Evolutionary conservation across 2,329 filamentous ascomycete species (phyloP).

Genomic region (Pseudogymnoascus sp.): DNA sequence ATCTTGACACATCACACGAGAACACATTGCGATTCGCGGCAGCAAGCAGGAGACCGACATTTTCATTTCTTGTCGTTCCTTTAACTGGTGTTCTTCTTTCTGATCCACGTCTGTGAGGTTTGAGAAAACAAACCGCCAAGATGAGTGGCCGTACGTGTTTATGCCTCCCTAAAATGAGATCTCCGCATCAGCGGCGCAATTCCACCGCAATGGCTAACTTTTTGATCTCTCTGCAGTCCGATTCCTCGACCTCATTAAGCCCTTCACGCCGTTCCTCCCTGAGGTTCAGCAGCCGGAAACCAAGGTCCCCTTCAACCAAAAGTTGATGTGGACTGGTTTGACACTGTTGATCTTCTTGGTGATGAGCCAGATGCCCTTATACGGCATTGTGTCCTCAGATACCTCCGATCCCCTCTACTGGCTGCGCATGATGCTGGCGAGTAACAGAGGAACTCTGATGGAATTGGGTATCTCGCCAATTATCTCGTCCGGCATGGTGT

Average conservation of each 20-base stretch:
- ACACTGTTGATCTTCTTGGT: slow-evolving; percentile 98
- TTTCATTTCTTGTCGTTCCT: slow-evolving; percentile 18
- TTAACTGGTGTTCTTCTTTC: slow-evolving; percentile 24
- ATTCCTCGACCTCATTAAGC: slow-evolving; percentile 99
- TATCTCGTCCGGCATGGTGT: slow-evolving; percentile 99
- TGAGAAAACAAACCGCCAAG: slow-evolving; percentile 29
- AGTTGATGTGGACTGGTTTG: slow-evolving; percentile 89
- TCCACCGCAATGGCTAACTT: slow-evolving; percentile 19
- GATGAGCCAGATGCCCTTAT: slow-evolving; percentile 99
- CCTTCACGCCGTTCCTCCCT: slow-evolving; percentile 97
- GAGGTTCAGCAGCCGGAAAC: slow-evolving; percentile 98
- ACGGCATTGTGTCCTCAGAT: slow-evolving; percentile 98
- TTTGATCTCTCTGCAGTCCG: slow-evolving; percentile 55
- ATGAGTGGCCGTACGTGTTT: slow-evolving; percentile 35
- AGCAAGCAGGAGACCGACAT: slow-evolving; percentile 7
- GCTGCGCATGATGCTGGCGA: slow-evolving; percentile 99
- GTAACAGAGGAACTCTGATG: slow-evolving; percentile 95
- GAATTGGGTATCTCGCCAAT: slow-evolving; percentile 96
- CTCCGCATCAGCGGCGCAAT: slow-evolving; percentile 9
- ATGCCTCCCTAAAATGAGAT: slow-evolving; percentile 14
- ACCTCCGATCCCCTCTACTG: slow-evolving; percentile 98
- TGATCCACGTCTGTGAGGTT: slow-evolving; percentile 30
- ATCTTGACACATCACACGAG: slow-evolving; percentile 10
- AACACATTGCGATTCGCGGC: slow-evolving; percentile 13
- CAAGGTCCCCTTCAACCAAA: slow-evolving; percentile 98